Evolutionary conservation across 192 early-diverging fungal species (phyloP).

Genomic region (Entomortierella chlamydospora): DNA sequence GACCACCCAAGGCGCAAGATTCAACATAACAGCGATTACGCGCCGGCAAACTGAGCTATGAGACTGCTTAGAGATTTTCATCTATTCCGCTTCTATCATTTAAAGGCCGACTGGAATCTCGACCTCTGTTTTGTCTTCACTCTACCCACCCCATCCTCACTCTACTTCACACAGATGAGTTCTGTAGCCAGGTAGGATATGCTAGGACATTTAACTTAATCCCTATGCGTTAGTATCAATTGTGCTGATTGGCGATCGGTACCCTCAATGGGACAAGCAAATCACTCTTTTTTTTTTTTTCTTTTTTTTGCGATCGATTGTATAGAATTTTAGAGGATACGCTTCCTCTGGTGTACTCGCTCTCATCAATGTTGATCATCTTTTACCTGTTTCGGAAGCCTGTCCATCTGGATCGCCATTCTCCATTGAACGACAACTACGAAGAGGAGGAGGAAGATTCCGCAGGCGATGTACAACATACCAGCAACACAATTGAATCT

Average conservation of each 20-base stretch:
- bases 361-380: slow-evolving; percentile 23
- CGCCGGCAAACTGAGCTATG: too few species aligned
- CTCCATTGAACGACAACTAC: slow-evolving; percentile 21
- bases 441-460: slow-evolving; percentile 9
- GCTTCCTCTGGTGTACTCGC: slow-evolving; percentile 37
- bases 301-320: not conserved
- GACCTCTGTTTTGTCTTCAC: not conserved
- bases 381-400: slow-evolving; percentile 42
- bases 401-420: slow-evolving; percentile 44
- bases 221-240: too few species aligned
- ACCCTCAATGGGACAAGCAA: not conserved
- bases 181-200: slow-evolving; percentile 12
- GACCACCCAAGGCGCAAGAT: too few species aligned
- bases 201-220: not conserved
- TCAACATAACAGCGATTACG: too few species aligned
- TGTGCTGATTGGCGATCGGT: not conserved
- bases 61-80: too few species aligned
- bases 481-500: not conserved
- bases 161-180: not conserved
- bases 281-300: too few species aligned
- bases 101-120: too few species aligned
- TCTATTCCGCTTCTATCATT: too few species aligned
- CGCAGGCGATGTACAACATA: not conserved
- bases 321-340: slow-evolving; percentile 25
- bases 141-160: not conserved